Evolutionary conservation across 2,329 filamentous ascomycete genomes (phyloP).

Genomic region (Cylindrodendrum hubeiense): DNA sequence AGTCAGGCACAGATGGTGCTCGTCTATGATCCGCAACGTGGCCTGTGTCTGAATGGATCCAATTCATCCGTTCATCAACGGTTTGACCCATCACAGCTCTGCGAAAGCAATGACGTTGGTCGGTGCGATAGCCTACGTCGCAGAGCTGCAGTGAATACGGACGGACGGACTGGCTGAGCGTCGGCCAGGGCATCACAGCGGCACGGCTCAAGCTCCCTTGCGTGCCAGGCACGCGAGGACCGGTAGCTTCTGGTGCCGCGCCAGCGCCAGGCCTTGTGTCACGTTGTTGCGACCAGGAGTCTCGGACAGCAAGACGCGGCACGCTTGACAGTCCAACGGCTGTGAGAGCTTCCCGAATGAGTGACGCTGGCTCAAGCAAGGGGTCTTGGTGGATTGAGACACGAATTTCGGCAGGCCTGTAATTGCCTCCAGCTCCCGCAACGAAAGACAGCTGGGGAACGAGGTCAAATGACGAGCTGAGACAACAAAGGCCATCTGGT

Average conservation of each 20-base stretch:
- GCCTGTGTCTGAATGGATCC: conserved; percentile 1
- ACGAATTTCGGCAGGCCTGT: conserved; percentile 25
- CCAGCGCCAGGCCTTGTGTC: conserved; percentile 16
- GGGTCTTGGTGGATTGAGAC: conserved; percentile 22
- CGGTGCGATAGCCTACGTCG: background rate
- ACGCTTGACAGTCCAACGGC: conserved; percentile 7
- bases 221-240: conserved; percentile 13
- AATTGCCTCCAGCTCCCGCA: conserved; percentile 14
- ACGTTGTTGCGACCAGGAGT: conserved; percentile 17
- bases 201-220: conserved; percentile 18
- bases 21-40: background rate
- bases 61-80: conserved; percentile 15
- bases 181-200: conserved; percentile 1
- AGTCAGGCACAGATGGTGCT: conserved; percentile 14
- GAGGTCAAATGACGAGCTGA: conserved; percentile 18
- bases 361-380: conserved; percentile 15
- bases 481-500: conserved; percentile 8
- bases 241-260: conserved; percentile 12
- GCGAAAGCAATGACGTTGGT: conserved; percentile 4
- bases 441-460: background rate
- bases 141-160: conserved; percentile 3
- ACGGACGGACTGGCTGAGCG: conserved; percentile 9
- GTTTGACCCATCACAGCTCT: background rate
- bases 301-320: conserved; percentile 12
- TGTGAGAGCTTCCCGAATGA: conserved; percentile 1